Evolutionary conservation across 1,284 basidiomycete genomes (phyloP).

Genomic region (Melampsora occidentalis): DNA sequence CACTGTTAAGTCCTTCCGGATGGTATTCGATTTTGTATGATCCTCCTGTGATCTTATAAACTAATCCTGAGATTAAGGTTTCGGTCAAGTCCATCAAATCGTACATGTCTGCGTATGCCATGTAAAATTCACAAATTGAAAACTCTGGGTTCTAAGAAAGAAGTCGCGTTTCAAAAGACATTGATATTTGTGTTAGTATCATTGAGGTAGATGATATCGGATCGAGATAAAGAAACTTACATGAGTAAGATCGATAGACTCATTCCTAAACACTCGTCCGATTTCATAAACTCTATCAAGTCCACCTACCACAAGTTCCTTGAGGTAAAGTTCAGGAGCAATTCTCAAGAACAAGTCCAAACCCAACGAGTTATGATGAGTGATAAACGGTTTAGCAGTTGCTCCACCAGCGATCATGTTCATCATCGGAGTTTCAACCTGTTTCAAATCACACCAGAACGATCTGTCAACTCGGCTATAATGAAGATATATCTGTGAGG

Average conservation of each 20-base stretch:
- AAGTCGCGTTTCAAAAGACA: neutral
- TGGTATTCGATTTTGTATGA: conserved; percentile 78
- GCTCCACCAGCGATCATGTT: conserved; percentile 95
- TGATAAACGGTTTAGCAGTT: conserved; percentile 97
- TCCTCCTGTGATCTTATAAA: conserved; percentile 79
- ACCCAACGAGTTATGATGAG: conserved; percentile 97
- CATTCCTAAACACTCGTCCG: conserved; percentile 95
- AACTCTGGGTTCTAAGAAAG: conserved; percentile 51
- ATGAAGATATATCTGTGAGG: neutral
- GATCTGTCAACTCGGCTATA: neutral
- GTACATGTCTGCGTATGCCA: conserved; percentile 99
- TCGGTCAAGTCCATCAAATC: conserved; percentile 99
- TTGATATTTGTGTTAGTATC: neutral
- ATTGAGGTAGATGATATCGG: neutral
- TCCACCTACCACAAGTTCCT: conserved; percentile 94
- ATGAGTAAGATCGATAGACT: conserved; percentile 97
- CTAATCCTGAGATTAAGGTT: conserved; percentile 81
- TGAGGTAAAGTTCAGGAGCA: conserved; percentile 96
- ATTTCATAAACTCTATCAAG: conserved; percentile 98
- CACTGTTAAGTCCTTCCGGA: conserved; percentile 61
- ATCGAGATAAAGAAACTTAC: conserved; percentile 73
- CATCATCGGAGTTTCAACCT: conserved; percentile 96
- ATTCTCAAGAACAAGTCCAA: conserved; percentile 97
- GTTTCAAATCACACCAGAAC: neutral
- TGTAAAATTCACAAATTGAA: conserved; percentile 99